phyloP scores from a whole-genome alignment of 345 rosid species.

The Gossypium stocksii region DNA sequence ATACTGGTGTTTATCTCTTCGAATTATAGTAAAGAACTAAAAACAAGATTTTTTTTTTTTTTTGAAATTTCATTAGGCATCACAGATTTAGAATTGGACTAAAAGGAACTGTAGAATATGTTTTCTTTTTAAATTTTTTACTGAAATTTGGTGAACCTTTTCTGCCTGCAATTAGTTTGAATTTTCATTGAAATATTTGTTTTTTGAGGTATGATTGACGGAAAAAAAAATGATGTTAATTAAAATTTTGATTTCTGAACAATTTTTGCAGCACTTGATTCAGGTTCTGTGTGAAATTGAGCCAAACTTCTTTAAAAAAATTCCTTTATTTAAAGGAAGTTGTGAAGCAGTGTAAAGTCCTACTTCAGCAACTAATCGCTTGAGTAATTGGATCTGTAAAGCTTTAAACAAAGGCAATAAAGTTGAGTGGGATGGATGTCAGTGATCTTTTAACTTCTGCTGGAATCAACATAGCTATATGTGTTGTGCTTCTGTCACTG shows the following conservation, averaged over 20 bases:
- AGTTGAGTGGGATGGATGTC: conserved; percentile 50
- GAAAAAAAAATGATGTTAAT: not conserved
- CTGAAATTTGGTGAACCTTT: not conserved
- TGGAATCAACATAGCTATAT: conserved; percentile 67
- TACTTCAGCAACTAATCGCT: conserved; percentile 7
- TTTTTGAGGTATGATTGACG: too few relatives aligned
- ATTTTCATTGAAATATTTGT: not conserved
- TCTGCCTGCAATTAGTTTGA: not conserved
- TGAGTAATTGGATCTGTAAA: conserved; percentile 16
- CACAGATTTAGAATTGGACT: not conserved
- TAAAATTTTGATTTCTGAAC: not conserved
- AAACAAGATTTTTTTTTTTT: too few relatives aligned
- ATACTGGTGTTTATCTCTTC: not conserved
- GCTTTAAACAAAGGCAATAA: conserved; percentile 22
- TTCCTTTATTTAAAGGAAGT: conserved; percentile 7
- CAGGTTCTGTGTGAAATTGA: not conserved
- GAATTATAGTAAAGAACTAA: not conserved
- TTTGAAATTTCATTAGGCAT: not conserved
- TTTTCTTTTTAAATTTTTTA: not conserved
- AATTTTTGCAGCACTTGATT: conserved; percentile 7
- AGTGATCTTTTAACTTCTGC: conserved; percentile 75
- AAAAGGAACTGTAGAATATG: not conserved
- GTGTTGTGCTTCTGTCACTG: conserved; percentile 54
- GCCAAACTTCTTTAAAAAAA: not conserved
- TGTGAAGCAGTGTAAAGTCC: conserved; percentile 7